Evolutionary conservation across 2,329 filamentous ascomycete species (phyloP).

Genomic region (Neoarthrinium moseri): DNA sequence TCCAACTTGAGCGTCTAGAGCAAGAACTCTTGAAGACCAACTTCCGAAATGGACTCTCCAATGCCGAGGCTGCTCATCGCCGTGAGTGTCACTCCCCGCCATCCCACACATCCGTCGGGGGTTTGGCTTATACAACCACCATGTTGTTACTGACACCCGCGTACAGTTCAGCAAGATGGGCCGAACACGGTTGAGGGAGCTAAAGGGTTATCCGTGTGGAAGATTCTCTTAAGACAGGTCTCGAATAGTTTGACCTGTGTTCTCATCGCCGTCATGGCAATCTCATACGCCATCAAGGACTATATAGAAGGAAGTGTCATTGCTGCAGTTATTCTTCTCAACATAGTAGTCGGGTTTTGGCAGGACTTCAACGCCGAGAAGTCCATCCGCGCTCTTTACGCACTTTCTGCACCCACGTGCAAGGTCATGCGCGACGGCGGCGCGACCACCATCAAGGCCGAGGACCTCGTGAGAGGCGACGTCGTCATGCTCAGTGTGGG

Average conservation of each 20-base stretch:
- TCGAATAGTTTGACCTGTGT: constrained; percentile 76
- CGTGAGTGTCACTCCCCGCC: too few relatives aligned
- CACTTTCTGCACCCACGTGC: constrained; percentile 57
- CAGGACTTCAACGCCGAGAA: constrained; percentile 63
- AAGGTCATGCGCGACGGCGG: constrained; percentile 56
- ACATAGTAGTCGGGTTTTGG: constrained; percentile 64
- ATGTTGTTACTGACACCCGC: too few relatives aligned
- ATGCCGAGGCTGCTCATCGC: constrained; percentile 62
- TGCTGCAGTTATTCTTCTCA: constrained; percentile 63
- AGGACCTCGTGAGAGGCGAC: constrained; percentile 64
- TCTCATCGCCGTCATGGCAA: constrained; percentile 71
- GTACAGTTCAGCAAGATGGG: constrained; percentile 65
- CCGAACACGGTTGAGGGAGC: constrained; percentile 70
- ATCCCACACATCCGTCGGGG: too few relatives aligned
- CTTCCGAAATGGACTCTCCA: constrained; percentile 59
- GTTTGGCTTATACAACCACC: too few relatives aligned
- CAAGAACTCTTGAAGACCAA: constrained; percentile 37
- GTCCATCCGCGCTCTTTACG: constrained; percentile 60
- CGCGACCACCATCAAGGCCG: constrained; percentile 51
- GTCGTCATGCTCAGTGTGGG: constrained; percentile 62
- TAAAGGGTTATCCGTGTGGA: constrained; percentile 70
- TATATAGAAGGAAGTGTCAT: constrained; percentile 64
- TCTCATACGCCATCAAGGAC: constrained; percentile 64
- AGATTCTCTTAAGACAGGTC: constrained; percentile 74
- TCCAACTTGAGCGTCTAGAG: constrained; percentile 27